Base-by-base conservation (phyloP, 352 stramenopile species). In the Peronospora destructor region DNA sequence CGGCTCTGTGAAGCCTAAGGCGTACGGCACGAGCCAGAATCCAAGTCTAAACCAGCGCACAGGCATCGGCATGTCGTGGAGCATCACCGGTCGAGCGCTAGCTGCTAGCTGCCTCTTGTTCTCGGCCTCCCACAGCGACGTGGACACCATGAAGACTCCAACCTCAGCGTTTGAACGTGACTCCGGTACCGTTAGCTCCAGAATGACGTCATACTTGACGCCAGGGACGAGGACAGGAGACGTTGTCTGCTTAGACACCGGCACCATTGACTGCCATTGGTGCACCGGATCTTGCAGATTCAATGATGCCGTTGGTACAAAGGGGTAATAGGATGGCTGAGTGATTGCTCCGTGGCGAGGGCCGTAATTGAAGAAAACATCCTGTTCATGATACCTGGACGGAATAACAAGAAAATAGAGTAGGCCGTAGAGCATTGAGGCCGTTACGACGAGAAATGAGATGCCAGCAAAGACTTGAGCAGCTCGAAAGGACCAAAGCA, bases 321-420 rank as follows among this genome's bases (percentile, higher is more conserved):
- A 9, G 23, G 17, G 29, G 3, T n/a, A 29, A n/a, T 48, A 36
- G 14, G 43, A 45, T 29, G 41, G 30, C 12, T 44, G 30, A 23
- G 36, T 49, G n/a, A 82, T 61, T 9, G 54, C 59, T 10, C 52
- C 61, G 54, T 89, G 81, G 43, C 45, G 61, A 9, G 53, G 42
- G 21, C 81, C 81, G 21, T 91, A 91, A 61, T 91, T 51, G 32
- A 91, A 84, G 50, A 83, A 80, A 28, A 87, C 64, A 13, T 86
- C 62, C 36, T 88, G 81, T 44, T 91, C 77, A 45, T 88, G 77
- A 40, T 85, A 75, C 16, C 79, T 67, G 43, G 77, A 77, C 10
- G 81, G 81, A 52, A 92, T 90, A 28, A 92, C 56, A 16, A 87
- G 38, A 52, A 82, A 85, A 71, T 92, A 92, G 8, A 92, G 49